These are phyloP conservation scores for Microglena sp. DNA, from an alignment of 139 green algal species.

Conservation along the genomic window DNA sequence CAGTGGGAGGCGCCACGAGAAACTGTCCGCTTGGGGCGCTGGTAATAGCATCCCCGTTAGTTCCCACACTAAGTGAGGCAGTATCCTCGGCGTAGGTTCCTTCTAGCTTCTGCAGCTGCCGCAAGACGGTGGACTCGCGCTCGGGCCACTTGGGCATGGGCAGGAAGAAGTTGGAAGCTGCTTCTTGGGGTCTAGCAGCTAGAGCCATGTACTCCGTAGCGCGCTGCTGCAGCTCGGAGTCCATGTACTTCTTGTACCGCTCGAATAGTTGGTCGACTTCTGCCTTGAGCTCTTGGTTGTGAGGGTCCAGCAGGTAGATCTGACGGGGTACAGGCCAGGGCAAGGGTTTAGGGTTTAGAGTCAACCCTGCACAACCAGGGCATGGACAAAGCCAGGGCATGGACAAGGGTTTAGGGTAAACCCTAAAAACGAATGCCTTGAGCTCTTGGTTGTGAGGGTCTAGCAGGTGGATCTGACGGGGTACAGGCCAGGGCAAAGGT, in stretches of 20 bases:
- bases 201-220: constrained; percentile 79
- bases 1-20: too few relatives aligned
- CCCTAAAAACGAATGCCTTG: constrained; percentile 3
- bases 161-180: constrained; percentile 46
- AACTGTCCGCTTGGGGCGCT: too few relatives aligned
- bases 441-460: constrained; percentile 46
- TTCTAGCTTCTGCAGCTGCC: constrained; percentile 47
- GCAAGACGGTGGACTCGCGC: constrained; percentile 59
- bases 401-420: too few relatives aligned
- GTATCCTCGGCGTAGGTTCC: neutral
- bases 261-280: constrained; percentile 56
- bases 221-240: constrained; percentile 90
- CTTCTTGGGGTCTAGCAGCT: constrained; percentile 21
- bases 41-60: too few relatives aligned
- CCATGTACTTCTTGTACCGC: constrained; percentile 43
- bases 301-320: constrained; percentile 37
- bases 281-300: constrained; percentile 39
- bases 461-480: constrained; percentile 35
- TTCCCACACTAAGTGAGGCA: too few relatives aligned
- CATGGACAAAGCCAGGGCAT: too few relatives aligned
- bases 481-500: too few relatives aligned
- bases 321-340: too few relatives aligned
- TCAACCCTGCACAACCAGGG: too few relatives aligned
- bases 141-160: constrained; percentile 74
- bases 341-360: too few relatives aligned